phyloP scores from a whole-genome alignment of 2,329 filamentous ascomycete species.

The Diaporthe aspalathi region DNA sequence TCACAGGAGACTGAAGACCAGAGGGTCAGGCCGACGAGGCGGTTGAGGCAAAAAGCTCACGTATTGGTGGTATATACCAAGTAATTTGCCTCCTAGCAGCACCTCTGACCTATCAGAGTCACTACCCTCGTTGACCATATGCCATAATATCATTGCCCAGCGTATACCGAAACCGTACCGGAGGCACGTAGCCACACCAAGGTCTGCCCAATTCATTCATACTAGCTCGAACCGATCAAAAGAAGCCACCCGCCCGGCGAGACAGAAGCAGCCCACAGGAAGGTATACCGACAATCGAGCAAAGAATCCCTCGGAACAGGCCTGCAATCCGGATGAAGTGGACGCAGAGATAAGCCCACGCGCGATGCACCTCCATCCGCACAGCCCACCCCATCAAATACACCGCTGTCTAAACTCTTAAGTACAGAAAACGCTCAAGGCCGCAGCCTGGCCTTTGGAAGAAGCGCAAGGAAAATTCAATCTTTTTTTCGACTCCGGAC shows the following conservation, averaged over 20 bases:
- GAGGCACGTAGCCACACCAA: not conserved
- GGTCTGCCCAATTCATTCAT: not conserved
- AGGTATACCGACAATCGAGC: not conserved
- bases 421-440: constrained; percentile 12
- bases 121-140: not conserved
- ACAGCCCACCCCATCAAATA: not conserved
- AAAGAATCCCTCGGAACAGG: not conserved
- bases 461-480: not conserved
- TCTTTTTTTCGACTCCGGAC: not conserved
- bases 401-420: constrained; percentile 26
- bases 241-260: not conserved
- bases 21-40: not conserved
- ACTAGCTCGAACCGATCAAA: constrained; percentile 5
- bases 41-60: constrained; percentile 7
- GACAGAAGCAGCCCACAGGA: not conserved
- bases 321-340: not conserved
- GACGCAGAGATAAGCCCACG: not conserved
- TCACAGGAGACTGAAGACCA: not conserved
- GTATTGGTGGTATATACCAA: constrained; percentile 12
- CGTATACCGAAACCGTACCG: not conserved
- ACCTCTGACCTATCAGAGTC: not conserved
- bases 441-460: not conserved
- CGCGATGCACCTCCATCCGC: not conserved
- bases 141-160: constrained; percentile 2
- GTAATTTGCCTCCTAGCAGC: not conserved